Conservation (phyloP, 306 rosid genomes). For the Dicorynia guianensis region DNA sequence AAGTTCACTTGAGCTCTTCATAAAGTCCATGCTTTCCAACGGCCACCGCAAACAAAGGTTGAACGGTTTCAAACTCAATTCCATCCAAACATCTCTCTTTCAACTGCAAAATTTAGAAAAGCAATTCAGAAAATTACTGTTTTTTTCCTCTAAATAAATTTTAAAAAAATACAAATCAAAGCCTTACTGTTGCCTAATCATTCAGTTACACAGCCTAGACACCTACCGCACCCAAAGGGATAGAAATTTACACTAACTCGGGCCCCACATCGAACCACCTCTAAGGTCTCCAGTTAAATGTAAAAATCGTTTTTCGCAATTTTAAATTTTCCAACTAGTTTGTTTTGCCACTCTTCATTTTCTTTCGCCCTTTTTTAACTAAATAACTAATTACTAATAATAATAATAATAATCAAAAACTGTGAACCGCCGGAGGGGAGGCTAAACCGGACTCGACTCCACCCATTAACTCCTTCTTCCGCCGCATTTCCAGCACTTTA, state of each 20-base stretch:
- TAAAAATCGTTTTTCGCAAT: conserved; percentile 1
- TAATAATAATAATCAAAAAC: conserved; percentile 60
- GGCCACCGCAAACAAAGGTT: conserved; percentile 35
- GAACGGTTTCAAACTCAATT: conserved; percentile 44
- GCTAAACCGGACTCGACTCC: conserved; percentile 46
- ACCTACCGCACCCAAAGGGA: conserved; percentile 54
- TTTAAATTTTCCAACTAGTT: conserved; percentile 22
- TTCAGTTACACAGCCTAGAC: conserved; percentile 55
- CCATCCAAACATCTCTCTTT: not conserved
- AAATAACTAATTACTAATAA: too few species aligned
- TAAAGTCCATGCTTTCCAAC: conserved; percentile 59
- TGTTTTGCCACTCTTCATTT: not conserved
- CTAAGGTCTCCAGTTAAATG: conserved; percentile 4
- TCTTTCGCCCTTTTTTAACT: not conserved
- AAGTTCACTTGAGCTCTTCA: conserved; percentile 26
- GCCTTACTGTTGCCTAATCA: conserved; percentile 35
- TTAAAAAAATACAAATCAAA: not conserved
- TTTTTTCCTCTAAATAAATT: not conserved
- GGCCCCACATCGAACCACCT: conserved; percentile 57
- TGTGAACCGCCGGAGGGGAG: conserved; percentile 50
- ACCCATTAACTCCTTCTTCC: conserved; percentile 59
- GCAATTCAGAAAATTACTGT: too few species aligned
- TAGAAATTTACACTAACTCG: conserved; percentile 55
- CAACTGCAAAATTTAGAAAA: not conserved
- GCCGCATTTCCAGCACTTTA: conserved; percentile 96